A percentile compares a stretch with the other conserved stretches of the same genome.
phyloP scores from a whole-genome alignment of 352 stramenopile species.

The Pilasporangium apinafurcum region DNA sequence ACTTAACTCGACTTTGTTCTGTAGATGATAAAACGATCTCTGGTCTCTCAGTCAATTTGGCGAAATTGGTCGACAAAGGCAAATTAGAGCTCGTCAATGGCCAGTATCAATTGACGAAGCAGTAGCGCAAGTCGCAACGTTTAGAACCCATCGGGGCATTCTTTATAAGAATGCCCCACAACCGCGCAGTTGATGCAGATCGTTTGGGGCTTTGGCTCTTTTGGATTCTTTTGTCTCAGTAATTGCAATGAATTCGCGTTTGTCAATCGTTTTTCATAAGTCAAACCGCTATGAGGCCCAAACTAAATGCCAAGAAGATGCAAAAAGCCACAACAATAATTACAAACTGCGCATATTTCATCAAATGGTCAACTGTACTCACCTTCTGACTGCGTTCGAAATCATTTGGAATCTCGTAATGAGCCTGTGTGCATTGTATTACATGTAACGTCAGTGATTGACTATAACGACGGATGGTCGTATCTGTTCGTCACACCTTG shows the following conservation, averaged over 20 bases:
- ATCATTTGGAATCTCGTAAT: conserved; percentile 35
- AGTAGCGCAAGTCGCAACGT: conserved; percentile 13
- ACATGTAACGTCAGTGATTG: not conserved
- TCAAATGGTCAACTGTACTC: not conserved
- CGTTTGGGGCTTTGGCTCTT: conserved; percentile 7
- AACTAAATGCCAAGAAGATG: conserved; percentile 19
- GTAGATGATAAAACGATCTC: conserved; percentile 82
- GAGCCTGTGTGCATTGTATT: conserved; percentile 15
- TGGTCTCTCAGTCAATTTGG: conserved; percentile 56
- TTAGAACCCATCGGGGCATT: conserved; percentile 60
- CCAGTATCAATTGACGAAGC: conserved; percentile 59
- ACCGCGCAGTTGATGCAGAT: conserved; percentile 56
- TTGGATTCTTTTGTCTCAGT: conserved; percentile 20
- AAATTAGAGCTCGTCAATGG: conserved; percentile 63
- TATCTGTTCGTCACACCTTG: conserved; percentile 11
- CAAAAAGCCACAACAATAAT: not conserved
- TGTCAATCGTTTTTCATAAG: conserved; percentile 44
- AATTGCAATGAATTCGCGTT: conserved; percentile 53
- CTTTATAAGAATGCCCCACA: conserved; percentile 36
- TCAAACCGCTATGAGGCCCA: conserved; percentile 52
- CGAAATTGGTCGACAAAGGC: conserved; percentile 58
- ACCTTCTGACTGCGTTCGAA: conserved; percentile 48
- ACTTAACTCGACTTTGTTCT: not conserved
- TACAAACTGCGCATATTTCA: not conserved
- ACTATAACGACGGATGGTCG: too few species aligned